Conservation (phyloP, 2,329 filamentous ascomycete genomes). For the Cytospora piceicola region DNA sequence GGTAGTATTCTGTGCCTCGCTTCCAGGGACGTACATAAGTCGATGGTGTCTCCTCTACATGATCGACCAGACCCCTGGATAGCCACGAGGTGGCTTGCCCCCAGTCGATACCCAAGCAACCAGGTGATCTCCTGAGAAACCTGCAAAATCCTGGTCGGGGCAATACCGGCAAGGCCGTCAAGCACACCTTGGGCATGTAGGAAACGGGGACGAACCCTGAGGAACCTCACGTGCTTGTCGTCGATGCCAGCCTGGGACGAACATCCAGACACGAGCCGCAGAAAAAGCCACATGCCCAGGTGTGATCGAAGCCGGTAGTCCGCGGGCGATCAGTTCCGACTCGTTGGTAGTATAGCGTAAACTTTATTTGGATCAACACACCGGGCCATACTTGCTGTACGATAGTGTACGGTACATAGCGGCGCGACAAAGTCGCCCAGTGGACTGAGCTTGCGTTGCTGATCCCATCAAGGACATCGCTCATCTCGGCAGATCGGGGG, state of each 20-base stretch:
- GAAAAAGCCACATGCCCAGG: neutral
- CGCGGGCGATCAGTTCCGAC: constrained; percentile 21
- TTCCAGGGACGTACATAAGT: neutral
- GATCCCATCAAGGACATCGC: constrained; percentile 8
- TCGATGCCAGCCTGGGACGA: neutral
- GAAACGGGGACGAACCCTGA: constrained; percentile 3
- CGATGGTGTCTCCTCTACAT: neutral
- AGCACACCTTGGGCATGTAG: neutral
- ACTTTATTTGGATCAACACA: constrained; percentile 18
- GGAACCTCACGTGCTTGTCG: neutral
- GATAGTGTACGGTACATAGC: too few relatives aligned
- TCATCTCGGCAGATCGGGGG: constrained; percentile 13
- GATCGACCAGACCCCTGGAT: neutral
- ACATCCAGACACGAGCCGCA: constrained; percentile 11
- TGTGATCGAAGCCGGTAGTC: constrained; percentile 8
- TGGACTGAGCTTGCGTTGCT: constrained; percentile 7
- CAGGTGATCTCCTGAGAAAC: neutral
- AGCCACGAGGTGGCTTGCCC: neutral
- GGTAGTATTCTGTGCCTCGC: neutral
- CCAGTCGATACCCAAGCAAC: neutral
- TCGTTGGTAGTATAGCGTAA: constrained; percentile 17
- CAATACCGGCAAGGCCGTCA: neutral
- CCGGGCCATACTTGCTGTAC: constrained; percentile 9
- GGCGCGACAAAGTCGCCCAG: constrained; percentile 7
- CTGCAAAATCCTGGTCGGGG: neutral